Evolutionary conservation across 2,329 filamentous ascomycete species (phyloP), one percentile per base, ranked within the genome.

Genomic region (Arthroderma sp.): DNA sequence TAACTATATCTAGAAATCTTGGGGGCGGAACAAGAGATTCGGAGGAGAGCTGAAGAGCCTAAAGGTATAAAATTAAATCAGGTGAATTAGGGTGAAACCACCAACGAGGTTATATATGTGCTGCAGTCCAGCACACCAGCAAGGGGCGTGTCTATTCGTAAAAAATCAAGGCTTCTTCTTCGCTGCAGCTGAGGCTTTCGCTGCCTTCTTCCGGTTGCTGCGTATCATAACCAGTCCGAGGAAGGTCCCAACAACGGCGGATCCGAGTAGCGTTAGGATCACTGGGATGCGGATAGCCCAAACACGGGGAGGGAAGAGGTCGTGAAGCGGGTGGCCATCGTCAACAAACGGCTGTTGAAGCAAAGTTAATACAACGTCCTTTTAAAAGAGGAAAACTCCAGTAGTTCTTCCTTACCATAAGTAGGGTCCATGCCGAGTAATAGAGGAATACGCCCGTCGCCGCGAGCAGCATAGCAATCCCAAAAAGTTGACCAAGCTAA

Each of bases 261-360:
- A 88, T 52, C 83, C 88, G 53, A 98, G 74, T 39, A 98, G 80
- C 51, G 95, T 82, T 55, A 98, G 80, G 63, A 98, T 94, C 57
- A 98, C 89, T 55, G 91, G 91, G 60, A 98, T 91, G 64, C 91
- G 88, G 63, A 98, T 94, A 49, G 91, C 91, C 91, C 91, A 98
- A 63, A 94, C 88, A 64, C 91, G 88, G 39, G 89, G 89, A 50
- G 86, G 91, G 72, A 98, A 98, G 71, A 96, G 75, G 63, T 83
- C 83, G 63, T 98, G 91, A 47, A 96, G 81, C 46, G 86, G 81
- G 66, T 98, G 91, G 63, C 86, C 85, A 47, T 83, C 78, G 66
- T 98, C 91, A 67, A 98, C 91, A 66, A 98, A 98, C 62, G 91
- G 91, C 91, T 98, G 38, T 45, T 45, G 33, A 45, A 4, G 37